Evolutionary conservation across 2,329 filamentous ascomycete genomes (phyloP).

Genomic region (Sclerotinia glacialis): DNA sequence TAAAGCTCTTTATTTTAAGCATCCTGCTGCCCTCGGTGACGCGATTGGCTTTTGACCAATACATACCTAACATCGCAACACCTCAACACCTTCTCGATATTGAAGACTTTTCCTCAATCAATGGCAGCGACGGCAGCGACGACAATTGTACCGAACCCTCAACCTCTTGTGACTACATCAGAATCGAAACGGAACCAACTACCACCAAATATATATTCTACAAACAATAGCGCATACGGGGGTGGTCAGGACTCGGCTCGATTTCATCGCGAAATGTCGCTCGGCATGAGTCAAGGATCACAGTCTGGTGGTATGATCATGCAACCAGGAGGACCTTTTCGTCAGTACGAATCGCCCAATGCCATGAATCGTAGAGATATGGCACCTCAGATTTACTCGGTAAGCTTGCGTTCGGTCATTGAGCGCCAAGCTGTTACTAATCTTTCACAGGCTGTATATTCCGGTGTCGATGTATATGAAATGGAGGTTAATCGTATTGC

Average conservation of each 20-base stretch:
- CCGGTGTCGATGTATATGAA: constrained; percentile 93
- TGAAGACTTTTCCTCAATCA: constrained; percentile 21
- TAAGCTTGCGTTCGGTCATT: constrained; percentile 41
- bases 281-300: constrained; percentile 39
- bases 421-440: constrained; percentile 20
- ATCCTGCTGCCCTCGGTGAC: constrained; percentile 16
- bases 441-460: constrained; percentile 72
- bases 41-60: constrained; percentile 19
- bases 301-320: constrained; percentile 39
- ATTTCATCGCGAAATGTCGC: constrained; percentile 36
- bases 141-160: constrained; percentile 33
- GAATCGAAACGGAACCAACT: constrained; percentile 36
- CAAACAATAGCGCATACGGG: constrained; percentile 30
- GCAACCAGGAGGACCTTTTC: constrained; percentile 36
- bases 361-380: constrained; percentile 31
- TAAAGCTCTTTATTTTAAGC: background rate
- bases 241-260: constrained; percentile 28
- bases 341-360: constrained; percentile 36
- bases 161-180: constrained; percentile 35
- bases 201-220: constrained; percentile 28
- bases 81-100: constrained; percentile 8
- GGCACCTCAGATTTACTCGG: constrained; percentile 60
- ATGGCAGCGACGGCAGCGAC: constrained; percentile 37
- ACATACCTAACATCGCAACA: constrained; percentile 1
- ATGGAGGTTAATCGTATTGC: constrained; percentile 94